Evolutionary conservation across 1,284 basidiomycete genomes (phyloP).

Genomic region (Rhodotorula sp.): DNA sequence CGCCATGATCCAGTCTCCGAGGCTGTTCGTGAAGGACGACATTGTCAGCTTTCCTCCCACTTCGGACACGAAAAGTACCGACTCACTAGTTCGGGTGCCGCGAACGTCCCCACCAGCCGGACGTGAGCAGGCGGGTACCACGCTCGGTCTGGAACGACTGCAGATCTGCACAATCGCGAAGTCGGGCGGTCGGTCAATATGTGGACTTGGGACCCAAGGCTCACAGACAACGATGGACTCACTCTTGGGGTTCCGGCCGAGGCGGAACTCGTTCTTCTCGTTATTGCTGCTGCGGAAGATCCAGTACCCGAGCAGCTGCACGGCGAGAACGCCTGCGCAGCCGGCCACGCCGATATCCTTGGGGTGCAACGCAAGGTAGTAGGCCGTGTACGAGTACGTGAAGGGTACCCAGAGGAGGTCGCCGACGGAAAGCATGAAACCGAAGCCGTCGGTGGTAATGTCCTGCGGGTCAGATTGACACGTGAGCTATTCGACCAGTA

Average conservation of each 20-base stretch:
- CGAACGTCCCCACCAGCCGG: constrained; percentile 96
- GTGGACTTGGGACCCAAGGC: background rate
- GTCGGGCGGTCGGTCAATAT: background rate
- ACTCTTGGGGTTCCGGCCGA: constrained; percentile 88
- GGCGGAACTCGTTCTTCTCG: constrained; percentile 95
- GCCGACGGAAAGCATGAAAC: constrained; percentile 95
- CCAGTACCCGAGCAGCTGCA: constrained; percentile 78
- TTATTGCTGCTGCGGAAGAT: constrained; percentile 87
- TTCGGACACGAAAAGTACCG: no score
- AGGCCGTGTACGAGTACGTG: constrained; percentile 87
- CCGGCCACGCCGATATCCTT: constrained; percentile 70
- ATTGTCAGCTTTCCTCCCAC: no score
- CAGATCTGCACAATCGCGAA: constrained; percentile 55
- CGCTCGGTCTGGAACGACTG: constrained; percentile 76
- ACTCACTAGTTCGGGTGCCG: constrained; percentile 69
- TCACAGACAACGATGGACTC: constrained; percentile 26
- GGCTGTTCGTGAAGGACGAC: constrained; percentile 49
- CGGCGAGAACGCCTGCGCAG: constrained; percentile 62
- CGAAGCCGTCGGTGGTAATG: constrained; percentile 95
- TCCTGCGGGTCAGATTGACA: constrained; percentile 63
- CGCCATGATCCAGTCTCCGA: constrained; percentile 83
- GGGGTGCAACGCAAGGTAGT: constrained; percentile 85
- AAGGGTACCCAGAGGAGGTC: constrained; percentile 96
- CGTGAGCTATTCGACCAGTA: no score
- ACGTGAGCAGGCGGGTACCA: constrained; percentile 86